Base-by-base conservation (phyloP, 805 yeast genomes). In the Maudiozyma turicensis region DNA sequence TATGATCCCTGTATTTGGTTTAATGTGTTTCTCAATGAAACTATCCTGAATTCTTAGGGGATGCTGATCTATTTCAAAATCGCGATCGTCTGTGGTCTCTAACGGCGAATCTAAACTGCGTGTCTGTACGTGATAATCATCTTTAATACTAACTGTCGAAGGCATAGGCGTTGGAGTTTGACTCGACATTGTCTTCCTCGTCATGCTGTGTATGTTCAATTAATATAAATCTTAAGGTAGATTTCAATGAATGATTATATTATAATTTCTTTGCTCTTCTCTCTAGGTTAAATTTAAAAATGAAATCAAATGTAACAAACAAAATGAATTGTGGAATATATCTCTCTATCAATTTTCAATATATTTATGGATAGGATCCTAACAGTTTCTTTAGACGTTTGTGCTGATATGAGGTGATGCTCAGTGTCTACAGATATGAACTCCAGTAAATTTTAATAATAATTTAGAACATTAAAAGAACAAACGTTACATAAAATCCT, bases 1-100 rank as follows among this genome's bases (percentile, higher is more conserved):
- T 6, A 76, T 59, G 28, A 84, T 64, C 0, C 95, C 95, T 11
- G 68, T 54, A 58, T 81, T 77, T 26, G 58, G 57, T 32, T 50
- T 54, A 38, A 55, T 39, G 45, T 55, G 57, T 34, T 55, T 58
- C 31, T 41, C 50, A 20, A 44, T 55, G 43, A 44, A 49, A 3
- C 45, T 28, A 8, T 35, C 28, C 32, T 47, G 45, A 26, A 40
- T 9, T n/a, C 49, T 13, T 14, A 43, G 29, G 20, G 46, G 50
- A 31, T 47, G 43, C 4, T 43, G 13, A 8, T 43, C 46, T 14
- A 43, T 47, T 5, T 39, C 40, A 29, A 20, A 31, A 43, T 38
- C 29, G 5, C 6, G 14, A 30, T 42, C 44, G 3, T 9, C 8
- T 3, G 26, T 14, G 3, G 8, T 30, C 7, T 31, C 37, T 8